Percentiles rank a stretch among this genome's conserved stretches.
These are phyloP conservation scores for Paecilomyces niveus DNA, from an alignment of 2,329 filamentous ascomycete species.

Conservation along the genomic window DNA sequence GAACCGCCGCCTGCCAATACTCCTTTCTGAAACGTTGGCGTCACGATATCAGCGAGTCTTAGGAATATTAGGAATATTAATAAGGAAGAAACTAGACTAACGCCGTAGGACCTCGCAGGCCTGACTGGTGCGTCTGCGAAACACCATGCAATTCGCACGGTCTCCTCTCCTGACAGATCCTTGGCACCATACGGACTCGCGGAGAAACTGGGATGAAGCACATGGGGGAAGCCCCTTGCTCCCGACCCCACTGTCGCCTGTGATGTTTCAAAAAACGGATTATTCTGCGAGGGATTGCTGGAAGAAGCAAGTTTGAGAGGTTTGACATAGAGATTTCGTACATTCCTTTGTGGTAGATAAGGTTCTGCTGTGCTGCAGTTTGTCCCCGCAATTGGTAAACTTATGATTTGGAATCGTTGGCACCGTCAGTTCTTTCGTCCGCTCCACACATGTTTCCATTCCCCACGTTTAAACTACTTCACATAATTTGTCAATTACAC, in stretches of 20 bases:
- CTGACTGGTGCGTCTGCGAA: neutral
- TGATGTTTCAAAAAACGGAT: neutral
- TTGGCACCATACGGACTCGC: neutral
- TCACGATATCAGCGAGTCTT: neutral
- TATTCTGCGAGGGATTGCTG: neutral
- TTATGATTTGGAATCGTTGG: neutral
- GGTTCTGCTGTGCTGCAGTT: neutral
- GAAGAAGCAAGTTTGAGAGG: neutral
- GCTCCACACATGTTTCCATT: neutral
- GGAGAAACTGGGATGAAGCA: neutral
- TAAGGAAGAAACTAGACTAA: neutral
- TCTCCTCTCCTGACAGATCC: neutral
- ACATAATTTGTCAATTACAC: neutral
- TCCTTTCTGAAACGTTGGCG: neutral
- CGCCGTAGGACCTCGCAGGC: too few relatives aligned
- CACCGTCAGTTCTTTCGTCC: neutral
- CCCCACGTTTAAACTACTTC: neutral
- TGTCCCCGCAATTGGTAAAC: neutral
- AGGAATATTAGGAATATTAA: neutral
- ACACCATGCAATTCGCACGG: neutral
- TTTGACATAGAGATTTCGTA: neutral
- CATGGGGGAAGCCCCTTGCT: neutral
- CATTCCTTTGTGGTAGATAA: neutral
- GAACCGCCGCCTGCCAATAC: neutral
- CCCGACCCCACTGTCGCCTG: neutral